Evolutionary conservation across 2,329 filamentous ascomycete genomes (phyloP).

Genomic region (Orbilia brochopaga): DNA sequence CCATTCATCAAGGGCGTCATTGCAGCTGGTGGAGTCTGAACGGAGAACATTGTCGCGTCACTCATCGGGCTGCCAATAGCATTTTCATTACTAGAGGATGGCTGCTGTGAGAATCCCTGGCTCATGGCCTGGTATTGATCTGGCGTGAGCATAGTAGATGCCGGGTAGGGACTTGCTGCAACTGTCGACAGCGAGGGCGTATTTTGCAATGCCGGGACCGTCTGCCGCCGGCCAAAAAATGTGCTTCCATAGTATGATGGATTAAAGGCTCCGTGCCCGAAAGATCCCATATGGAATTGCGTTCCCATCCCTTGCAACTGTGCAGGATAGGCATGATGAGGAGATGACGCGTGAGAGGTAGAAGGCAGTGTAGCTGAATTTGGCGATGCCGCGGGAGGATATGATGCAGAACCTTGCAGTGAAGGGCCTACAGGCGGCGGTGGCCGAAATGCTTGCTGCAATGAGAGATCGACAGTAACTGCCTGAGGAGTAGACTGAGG

Average conservation of each 20-base stretch:
- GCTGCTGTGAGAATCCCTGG: slow-evolving; percentile 1
- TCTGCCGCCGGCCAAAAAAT: slow-evolving; percentile 19
- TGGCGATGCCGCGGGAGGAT: slow-evolving; percentile 6
- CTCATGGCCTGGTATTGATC: slow-evolving; percentile 27
- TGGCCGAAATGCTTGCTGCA: background rate
- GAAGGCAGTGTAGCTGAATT: slow-evolving; percentile 1
- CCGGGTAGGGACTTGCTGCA: background rate
- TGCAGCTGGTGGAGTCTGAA: background rate
- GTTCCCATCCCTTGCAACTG: slow-evolving; percentile 8
- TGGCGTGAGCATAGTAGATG: slow-evolving; percentile 6
- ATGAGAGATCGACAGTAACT: no score
- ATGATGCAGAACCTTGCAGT: slow-evolving; percentile 5
- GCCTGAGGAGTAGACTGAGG: slow-evolving; percentile 47
- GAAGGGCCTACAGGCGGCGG: slow-evolving; percentile 5
- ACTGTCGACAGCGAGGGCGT: background rate
- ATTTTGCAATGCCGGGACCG: background rate
- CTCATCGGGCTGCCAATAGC: slow-evolving; percentile 13
- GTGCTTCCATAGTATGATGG: slow-evolving; percentile 14
- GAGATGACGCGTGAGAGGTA: background rate
- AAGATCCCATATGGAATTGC: slow-evolving; percentile 19
- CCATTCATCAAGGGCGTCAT: background rate
- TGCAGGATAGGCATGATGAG: background rate
- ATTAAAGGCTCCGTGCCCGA: slow-evolving; percentile 22
- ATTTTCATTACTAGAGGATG: background rate
- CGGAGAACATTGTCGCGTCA: slow-evolving; percentile 5